Base-by-base conservation (phyloP, 2,329 filamentous ascomycete genomes). In the Pseudogymnoascus sp. region DNA sequence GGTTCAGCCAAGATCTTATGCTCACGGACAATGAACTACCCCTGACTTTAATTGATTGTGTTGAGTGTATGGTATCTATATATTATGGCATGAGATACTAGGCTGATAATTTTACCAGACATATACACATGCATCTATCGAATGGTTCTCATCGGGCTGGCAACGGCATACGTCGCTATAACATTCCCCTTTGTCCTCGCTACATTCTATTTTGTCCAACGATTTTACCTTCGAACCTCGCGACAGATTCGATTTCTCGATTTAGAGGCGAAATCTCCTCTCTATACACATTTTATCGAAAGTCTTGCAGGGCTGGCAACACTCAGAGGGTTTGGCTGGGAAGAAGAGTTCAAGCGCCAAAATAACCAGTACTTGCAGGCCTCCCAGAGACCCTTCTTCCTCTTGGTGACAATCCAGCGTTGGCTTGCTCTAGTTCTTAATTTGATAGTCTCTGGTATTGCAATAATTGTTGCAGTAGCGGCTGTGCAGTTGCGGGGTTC, bases 221-320 rank as follows among this genome's bases (percentile, higher is more conserved):
- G 76, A 44, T 73, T 77, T 62, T 82, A 73, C 76, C 10, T 82
- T 6, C 73, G 79, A 11, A 82, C 80, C 4, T 81, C 78, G 1
- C 76, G 80, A 2, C 80, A 82, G 67, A 68, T 82, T n/a, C 77
- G 80, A 64, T 73, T 79, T 40, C 70, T 82, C 35, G 80, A 82
- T 53, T 71, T 82, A 15, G 80, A 82, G 68, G 65, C 69, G 0
- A 72, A 72, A 63, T 75, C 77, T 0, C 80, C 80, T 1, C 70
- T 82, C 0, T 81, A 78, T 66, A 78, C 80, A 0, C 74, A 80
- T 61, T 82, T 82, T 64, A 74, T 76, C 4, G 80, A 82, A 67
- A 76, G 75, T 11, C 72, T 81, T 2, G 73, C 71, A 31, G 80
- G 80, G 0, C 68, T 81, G 2, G 72, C 73, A 1, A 82, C 78